A percentile compares a stretch with the other conserved stretches of the same genome.
These are phyloP conservation scores for Lizonia empirigonia DNA, from an alignment of 2,329 filamentous ascomycete genomes.

Conservation along the genomic window DNA sequence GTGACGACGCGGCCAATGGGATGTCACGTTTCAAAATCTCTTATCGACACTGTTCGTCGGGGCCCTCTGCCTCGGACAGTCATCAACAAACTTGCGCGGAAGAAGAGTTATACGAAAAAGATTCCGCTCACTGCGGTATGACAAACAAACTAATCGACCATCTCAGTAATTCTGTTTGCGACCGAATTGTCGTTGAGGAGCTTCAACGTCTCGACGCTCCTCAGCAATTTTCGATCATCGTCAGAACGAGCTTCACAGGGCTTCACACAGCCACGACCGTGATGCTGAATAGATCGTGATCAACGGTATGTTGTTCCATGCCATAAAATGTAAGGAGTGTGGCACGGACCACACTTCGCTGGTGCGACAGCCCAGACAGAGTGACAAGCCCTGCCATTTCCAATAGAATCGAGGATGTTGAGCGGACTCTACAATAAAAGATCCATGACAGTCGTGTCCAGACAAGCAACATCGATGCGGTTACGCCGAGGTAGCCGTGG, in stretches of 20 bases:
- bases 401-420: conserved; percentile 9
- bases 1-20: conserved; percentile 2
- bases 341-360: conserved; percentile 30
- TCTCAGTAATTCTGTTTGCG: no score
- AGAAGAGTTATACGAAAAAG: no score
- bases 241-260: not conserved
- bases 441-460: no score
- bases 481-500: not conserved
- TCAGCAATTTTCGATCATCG: not conserved
- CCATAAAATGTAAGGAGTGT: conserved; percentile 27
- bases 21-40: not conserved
- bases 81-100: not conserved
- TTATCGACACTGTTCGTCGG: not conserved
- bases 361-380: conserved; percentile 27
- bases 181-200: not conserved
- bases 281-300: conserved; percentile 2
- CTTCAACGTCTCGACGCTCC: not conserved
- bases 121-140: not conserved
- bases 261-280: not conserved
- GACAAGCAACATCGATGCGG: not conserved
- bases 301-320: conserved; percentile 10
- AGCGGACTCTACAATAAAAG: not conserved
- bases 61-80: not conserved
- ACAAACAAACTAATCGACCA: no score
- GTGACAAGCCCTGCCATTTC: conserved; percentile 33